These are phyloP conservation scores for Hanseniaspora vineae DNA, from an alignment of 805 yeast genomes.

Conservation along the genomic window DNA sequence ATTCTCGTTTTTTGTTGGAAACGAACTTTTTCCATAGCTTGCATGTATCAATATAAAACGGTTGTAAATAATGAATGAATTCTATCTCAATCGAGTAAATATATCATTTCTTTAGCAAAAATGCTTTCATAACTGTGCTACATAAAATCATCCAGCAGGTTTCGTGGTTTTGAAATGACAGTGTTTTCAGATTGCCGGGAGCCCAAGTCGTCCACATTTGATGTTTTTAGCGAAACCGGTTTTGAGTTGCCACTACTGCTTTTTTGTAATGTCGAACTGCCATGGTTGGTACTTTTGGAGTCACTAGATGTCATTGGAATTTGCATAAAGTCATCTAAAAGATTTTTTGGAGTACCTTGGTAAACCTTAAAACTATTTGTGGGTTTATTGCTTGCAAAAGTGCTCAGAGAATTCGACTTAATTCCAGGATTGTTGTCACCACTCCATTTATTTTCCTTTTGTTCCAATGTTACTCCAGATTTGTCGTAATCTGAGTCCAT, in stretches of 20 bases:
- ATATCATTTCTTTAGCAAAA: too few relatives aligned
- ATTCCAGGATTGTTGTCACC: too few relatives aligned
- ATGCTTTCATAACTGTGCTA: conserved; percentile 3
- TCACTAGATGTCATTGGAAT: background rate
- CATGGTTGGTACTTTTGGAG: background rate
- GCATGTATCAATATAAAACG: background rate
- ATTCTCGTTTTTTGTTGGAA: background rate
- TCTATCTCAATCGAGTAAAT: too few relatives aligned
- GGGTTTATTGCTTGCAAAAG: background rate
- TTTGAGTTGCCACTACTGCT: too few relatives aligned
- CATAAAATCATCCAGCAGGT: conserved; percentile 23
- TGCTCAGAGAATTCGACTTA: too few relatives aligned
- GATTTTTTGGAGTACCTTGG: conserved; percentile 1
- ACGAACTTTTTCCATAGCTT: conserved; percentile 1
- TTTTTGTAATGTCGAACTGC: too few relatives aligned
- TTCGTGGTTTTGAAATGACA: conserved; percentile 12
- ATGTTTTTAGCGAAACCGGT: too few relatives aligned
- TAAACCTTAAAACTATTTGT: conserved; percentile 4
- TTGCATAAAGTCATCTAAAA: conserved; percentile 6
- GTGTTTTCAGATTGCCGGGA: too few relatives aligned
- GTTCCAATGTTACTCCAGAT: background rate
- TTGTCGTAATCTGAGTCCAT: background rate
- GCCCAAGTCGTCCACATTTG: too few relatives aligned
- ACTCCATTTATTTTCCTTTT: background rate
- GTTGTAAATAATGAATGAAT: background rate